These are phyloP conservation scores for Suhomyces sp. DNA, from an alignment of 805 yeast genomes.

Conservation along the genomic window DNA sequence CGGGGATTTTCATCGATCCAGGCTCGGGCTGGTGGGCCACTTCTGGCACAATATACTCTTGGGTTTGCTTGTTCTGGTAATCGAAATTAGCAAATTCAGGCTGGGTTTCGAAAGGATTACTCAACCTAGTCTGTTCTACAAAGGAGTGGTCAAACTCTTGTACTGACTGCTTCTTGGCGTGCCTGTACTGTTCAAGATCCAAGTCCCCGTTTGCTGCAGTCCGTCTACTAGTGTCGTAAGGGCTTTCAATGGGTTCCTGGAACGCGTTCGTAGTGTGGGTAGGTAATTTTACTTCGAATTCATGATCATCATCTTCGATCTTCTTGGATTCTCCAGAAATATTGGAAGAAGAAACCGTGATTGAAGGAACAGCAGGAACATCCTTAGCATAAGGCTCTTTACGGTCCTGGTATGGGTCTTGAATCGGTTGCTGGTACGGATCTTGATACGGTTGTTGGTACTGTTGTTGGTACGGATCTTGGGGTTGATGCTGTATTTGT, in stretches of 20 bases:
- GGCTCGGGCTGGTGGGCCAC: neutral
- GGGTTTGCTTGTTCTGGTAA: slow-evolving; percentile 21
- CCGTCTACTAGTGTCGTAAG: slow-evolving; percentile 18
- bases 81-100: slow-evolving; percentile 23
- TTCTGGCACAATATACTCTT: slow-evolving; percentile 14
- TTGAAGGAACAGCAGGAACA: slow-evolving; percentile 5
- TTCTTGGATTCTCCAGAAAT: slow-evolving; percentile 6
- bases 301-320: slow-evolving; percentile 19
- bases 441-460: neutral
- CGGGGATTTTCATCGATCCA: neutral
- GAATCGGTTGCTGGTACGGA: neutral
- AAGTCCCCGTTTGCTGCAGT: slow-evolving; percentile 16
- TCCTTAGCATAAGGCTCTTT: neutral
- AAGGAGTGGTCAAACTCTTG: neutral
- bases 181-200: slow-evolving; percentile 17
- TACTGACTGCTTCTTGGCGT: slow-evolving; percentile 14
- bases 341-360: slow-evolving; percentile 4
- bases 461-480: neutral
- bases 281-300: slow-evolving; percentile 24
- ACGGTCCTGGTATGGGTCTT: neutral
- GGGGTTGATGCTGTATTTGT: slow-evolving; percentile 1
- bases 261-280: slow-evolving; percentile 24
- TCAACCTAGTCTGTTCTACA: slow-evolving; percentile 3
- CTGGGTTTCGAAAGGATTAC: slow-evolving; percentile 8
- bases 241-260: slow-evolving; percentile 29